Evolutionary conservation across 176 grass and related monocot species (phyloP).

Genomic region (Oryza longistaminata): DNA sequence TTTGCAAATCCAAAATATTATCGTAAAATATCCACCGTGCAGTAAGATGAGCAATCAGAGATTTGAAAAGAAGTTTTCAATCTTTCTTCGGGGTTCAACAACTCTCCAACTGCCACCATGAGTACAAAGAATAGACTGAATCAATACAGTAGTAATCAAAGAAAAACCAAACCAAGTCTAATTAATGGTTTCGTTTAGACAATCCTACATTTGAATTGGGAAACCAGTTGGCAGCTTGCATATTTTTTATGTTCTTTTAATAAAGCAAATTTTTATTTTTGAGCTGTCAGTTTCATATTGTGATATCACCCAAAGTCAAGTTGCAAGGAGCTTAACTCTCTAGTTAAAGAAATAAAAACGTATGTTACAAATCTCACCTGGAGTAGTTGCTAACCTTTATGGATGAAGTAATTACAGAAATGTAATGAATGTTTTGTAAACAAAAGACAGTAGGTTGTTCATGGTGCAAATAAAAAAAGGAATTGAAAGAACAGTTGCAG

Average conservation of each 20-base stretch:
- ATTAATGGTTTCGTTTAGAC: background rate
- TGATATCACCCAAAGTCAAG: background rate
- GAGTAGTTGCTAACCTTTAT: background rate
- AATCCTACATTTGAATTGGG: constrained; percentile 12
- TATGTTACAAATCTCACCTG: background rate
- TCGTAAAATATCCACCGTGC: background rate
- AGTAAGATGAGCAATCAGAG: background rate
- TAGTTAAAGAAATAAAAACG: background rate
- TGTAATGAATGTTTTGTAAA: background rate
- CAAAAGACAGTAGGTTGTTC: background rate
- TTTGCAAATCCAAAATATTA: background rate
- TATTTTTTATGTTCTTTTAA: background rate
- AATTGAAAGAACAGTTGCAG: background rate
- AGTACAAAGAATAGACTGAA: background rate
- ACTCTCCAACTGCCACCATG: background rate
- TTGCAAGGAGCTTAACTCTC: background rate
- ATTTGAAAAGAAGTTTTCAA: background rate
- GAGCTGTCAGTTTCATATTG: constrained; percentile 7
- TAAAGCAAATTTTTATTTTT: background rate
- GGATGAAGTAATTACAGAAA: background rate
- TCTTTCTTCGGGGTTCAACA: background rate
- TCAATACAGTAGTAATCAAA: background rate
- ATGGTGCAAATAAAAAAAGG: background rate
- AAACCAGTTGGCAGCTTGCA: background rate
- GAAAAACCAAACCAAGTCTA: background rate